A percentile compares a stretch with the other conserved stretches of the same genome.
These are phyloP conservation scores for Penicillium samsonianum DNA, from an alignment of 495 filamentous ascomycete species.

Conservation along the genomic window DNA sequence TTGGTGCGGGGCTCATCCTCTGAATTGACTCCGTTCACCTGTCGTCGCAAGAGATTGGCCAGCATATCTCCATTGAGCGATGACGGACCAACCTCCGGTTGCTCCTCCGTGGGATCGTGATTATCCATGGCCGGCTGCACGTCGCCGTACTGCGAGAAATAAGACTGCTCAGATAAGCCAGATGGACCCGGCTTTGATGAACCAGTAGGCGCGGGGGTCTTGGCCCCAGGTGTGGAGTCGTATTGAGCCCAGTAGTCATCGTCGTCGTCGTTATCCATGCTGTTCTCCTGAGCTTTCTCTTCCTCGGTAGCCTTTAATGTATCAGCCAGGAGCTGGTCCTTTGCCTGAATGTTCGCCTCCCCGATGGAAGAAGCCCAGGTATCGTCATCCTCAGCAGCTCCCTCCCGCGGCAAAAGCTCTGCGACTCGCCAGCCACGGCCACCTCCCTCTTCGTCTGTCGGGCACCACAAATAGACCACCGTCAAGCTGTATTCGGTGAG, in stretches of 20 bases:
- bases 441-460: constrained; percentile 64
- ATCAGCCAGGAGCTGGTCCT: constrained; percentile 42
- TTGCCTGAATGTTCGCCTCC: constrained; percentile 51
- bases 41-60: constrained; percentile 38
- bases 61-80: constrained; percentile 56
- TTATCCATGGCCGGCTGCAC: constrained; percentile 92
- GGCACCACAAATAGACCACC: constrained; percentile 67
- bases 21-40: constrained; percentile 24
- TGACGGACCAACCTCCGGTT: constrained; percentile 49
- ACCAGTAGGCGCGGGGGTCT: constrained; percentile 54
- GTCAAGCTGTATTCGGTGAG: constrained; percentile 57
- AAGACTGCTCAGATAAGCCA: constrained; percentile 45
- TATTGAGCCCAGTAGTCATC: constrained; percentile 95
- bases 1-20: constrained; percentile 26
- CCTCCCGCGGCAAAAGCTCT: constrained; percentile 67
- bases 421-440: constrained; percentile 80
- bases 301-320: constrained; percentile 35
- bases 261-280: constrained; percentile 66
- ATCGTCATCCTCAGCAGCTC: constrained; percentile 35
- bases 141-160: constrained; percentile 83
- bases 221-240: constrained; percentile 75
- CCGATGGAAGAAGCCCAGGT: constrained; percentile 54
- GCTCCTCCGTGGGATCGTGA: constrained; percentile 73
- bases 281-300: constrained; percentile 24
- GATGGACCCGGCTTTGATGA: constrained; percentile 37